Percentiles rank a stretch among this genome's conserved stretches.
phyloP scores from a whole-genome alignment of 75 land plant genomes.

The Ceratopteris richardii region DNA sequence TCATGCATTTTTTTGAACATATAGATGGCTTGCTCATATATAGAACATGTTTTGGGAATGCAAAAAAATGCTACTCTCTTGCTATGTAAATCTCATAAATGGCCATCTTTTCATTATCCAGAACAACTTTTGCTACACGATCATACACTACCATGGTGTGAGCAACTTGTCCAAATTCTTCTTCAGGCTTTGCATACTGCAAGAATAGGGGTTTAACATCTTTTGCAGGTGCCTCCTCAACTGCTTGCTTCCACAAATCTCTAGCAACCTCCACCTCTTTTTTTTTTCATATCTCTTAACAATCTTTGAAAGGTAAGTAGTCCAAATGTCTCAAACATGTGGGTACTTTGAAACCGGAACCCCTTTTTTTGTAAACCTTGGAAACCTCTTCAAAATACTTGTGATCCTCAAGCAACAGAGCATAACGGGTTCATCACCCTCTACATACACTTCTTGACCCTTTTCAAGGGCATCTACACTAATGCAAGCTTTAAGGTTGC shows the following conservation, averaged over 20 bases:
- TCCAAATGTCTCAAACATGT: slow-evolving; percentile 92
- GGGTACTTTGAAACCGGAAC: slow-evolving; percentile 94
- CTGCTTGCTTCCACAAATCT: slow-evolving; percentile 84
- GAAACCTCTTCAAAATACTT: slow-evolving; percentile 92
- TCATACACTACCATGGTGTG: slow-evolving; percentile 87
- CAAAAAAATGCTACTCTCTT: slow-evolving; percentile 79
- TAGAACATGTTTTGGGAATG: slow-evolving; percentile 76
- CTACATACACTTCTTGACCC: slow-evolving; percentile 89
- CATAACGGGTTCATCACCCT: slow-evolving; percentile 64
- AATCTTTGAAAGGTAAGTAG: slow-evolving; percentile 86
- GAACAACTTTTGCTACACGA: slow-evolving; percentile 83
- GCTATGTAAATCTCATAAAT: slow-evolving; percentile 96
- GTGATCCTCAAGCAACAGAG: slow-evolving; percentile 81
- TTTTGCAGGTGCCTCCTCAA: slow-evolving; percentile 81
- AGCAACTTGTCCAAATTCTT: slow-evolving; percentile 84
- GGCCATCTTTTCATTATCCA: slow-evolving; percentile 65
- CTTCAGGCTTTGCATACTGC: slow-evolving; percentile 94
- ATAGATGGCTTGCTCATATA: too few species aligned
- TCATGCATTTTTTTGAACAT: too few species aligned
- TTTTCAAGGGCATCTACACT: too few species aligned
- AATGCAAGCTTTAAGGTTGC: too few species aligned
- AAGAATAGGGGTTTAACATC: slow-evolving; percentile 74
- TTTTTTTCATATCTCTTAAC: slow-evolving; percentile 77
- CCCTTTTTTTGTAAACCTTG: slow-evolving; percentile 86
- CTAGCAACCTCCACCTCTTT: slow-evolving; percentile 93